Evolutionary conservation across 225 moss, liverwort and hornwort species (phyloP).

Genomic region (Bryoerythrophyllum caledonicum): DNA sequence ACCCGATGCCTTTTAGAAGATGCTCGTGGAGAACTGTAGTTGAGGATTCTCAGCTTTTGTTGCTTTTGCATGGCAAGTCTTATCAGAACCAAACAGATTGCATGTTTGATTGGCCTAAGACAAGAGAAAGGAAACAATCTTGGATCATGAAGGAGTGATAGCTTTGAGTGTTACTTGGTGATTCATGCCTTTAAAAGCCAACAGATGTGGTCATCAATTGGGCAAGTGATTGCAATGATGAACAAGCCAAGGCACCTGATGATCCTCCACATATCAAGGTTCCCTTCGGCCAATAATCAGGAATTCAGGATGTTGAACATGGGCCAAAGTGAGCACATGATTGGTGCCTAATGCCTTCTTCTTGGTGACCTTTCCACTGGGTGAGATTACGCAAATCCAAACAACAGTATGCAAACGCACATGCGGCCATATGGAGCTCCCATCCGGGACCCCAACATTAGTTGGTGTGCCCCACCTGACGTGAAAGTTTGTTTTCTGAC

Average conservation of each 20-base stretch:
- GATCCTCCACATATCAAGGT: not conserved
- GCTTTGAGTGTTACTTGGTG: not conserved
- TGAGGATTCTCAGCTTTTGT: constrained; percentile 2
- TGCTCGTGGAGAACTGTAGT: not conserved
- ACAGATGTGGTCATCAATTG: not conserved
- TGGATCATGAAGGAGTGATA: not conserved
- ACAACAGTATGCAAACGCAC: too few species aligned
- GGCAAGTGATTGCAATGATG: not conserved
- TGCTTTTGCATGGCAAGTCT: not conserved
- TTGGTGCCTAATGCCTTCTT: not conserved
- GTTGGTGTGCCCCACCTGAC: too few species aligned
- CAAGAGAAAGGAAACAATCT: too few species aligned
- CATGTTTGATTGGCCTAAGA: too few species aligned
- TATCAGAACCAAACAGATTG: not conserved
- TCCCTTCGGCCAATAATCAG: constrained; percentile 10
- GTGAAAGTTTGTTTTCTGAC: too few species aligned
- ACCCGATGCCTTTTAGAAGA: not conserved
- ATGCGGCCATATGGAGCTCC: too few species aligned
- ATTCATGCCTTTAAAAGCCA: not conserved
- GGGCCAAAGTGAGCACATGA: constrained; percentile 2
- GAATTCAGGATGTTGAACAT: constrained; percentile 2
- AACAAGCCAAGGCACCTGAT: not conserved
- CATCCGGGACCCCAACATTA: too few species aligned
- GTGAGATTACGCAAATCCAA: constrained; percentile 1
- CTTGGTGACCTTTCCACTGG: not conserved